Conservation (phyloP, 1,139 yeast species). For the Oligophagozyma castellii region DNA sequence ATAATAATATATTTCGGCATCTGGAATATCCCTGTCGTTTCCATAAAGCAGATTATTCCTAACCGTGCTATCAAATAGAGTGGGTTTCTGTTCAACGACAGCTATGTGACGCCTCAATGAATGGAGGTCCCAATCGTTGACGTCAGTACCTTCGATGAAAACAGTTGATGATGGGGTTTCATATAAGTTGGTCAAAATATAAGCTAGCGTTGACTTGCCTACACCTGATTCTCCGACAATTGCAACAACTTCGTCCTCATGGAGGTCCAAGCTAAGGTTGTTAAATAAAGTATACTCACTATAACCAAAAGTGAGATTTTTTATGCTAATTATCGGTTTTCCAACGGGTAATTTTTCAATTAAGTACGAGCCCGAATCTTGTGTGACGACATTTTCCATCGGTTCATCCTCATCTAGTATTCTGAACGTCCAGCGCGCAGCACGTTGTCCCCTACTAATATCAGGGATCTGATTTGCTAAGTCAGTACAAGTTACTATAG, state of each 20-base stretch:
- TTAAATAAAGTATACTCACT: constrained; percentile 25
- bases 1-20: constrained; percentile 29
- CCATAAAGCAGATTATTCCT: constrained; percentile 59
- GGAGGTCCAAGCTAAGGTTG: constrained; percentile 30
- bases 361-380: constrained; percentile 5
- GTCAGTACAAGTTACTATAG: constrained; percentile 50
- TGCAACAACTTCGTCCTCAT: constrained; percentile 40
- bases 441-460: constrained; percentile 62
- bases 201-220: constrained; percentile 61
- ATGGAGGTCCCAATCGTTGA: constrained; percentile 32
- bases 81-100: constrained; percentile 56
- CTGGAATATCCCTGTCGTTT: constrained; percentile 19
- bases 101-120: constrained; percentile 42
- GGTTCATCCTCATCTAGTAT: constrained; percentile 25
- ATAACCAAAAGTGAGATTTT: constrained; percentile 37
- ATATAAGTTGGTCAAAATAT: constrained; percentile 41
- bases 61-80: constrained; percentile 53
- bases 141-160: constrained; percentile 30
- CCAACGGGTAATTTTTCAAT: constrained; percentile 3
- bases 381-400: constrained; percentile 1
- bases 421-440: constrained; percentile 41
- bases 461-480: constrained; percentile 58
- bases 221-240: constrained; percentile 67
- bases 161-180: constrained; percentile 27
- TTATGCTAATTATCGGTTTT: constrained; percentile 27